Evolutionary conservation across 2,329 filamentous ascomycete species (phyloP).

Genomic region (Fusarium nanum): DNA sequence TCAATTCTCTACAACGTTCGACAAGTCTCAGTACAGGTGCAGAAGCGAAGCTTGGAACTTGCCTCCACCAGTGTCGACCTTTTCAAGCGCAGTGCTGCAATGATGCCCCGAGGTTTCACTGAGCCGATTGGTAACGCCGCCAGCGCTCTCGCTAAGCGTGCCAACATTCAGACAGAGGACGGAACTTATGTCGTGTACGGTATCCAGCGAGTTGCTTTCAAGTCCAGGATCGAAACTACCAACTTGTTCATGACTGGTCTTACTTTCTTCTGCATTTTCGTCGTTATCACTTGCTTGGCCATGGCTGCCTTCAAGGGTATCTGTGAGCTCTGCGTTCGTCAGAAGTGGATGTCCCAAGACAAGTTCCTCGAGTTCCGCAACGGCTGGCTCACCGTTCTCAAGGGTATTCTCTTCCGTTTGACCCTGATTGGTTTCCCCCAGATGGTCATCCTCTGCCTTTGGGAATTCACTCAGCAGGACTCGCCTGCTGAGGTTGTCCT

Average conservation of each 20-base stretch:
- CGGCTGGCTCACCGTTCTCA: conserved; percentile 91
- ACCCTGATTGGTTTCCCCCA: conserved; percentile 92
- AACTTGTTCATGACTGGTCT: conserved; percentile 95
- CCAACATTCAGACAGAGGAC: conserved; percentile 63
- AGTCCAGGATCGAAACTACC: conserved; percentile 83
- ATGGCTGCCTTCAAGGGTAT: conserved; percentile 84
- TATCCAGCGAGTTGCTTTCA: conserved; percentile 90
- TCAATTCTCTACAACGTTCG: conserved; percentile 80
- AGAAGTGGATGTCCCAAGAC: conserved; percentile 82
- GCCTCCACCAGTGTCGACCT: conserved; percentile 57
- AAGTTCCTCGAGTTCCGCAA: conserved; percentile 95
- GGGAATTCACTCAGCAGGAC: conserved; percentile 90
- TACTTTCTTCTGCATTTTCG: conserved; percentile 88
- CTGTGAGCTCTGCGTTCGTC: conserved; percentile 80
- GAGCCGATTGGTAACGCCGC: conserved; percentile 54
- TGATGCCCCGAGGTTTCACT: conserved; percentile 59
- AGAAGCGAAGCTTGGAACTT: conserved; percentile 67
- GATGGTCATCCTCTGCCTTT: conserved; percentile 89
- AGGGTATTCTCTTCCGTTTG: conserved; percentile 92
- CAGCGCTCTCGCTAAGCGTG: conserved; percentile 62
- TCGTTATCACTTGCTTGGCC: conserved; percentile 76
- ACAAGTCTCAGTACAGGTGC: conserved; percentile 82
- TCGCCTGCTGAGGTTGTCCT: conserved; percentile 88
- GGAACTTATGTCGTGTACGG: conserved; percentile 76
- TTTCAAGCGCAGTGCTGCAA: conserved; percentile 66